Evolutionary conservation across 176 grass and related monocot species (phyloP), one percentile per base, ranked within the genome.

Genomic region (Stipa capillata): DNA sequence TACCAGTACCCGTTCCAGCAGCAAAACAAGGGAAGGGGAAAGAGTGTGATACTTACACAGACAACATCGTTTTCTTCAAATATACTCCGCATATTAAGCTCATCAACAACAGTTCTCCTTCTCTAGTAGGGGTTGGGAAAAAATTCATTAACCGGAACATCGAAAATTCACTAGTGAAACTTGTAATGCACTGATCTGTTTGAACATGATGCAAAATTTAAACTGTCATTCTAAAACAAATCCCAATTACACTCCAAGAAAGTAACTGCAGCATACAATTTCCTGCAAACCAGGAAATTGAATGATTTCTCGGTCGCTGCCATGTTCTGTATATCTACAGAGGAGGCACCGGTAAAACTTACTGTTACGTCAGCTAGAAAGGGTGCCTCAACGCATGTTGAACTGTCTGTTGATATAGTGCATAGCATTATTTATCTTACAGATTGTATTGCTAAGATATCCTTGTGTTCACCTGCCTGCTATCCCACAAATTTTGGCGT

Each of bases 51-150:
- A 87, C 89, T 94, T 90, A 97, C 94, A 83, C 94, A 97, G 65
- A 97, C 78, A 79, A 97, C 89, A 88, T 97, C 89, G 84, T 94
- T 97, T 97, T 94, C 94, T 84, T 82, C 77, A 68, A 97, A 94
- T 73, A 97, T 94, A 60, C 85, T 84, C 47, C 87, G 85, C 91
- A 97, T 94, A 60, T 97, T 94, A 79, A 97, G 94, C 65, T 94
- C 94, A 88, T 97, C 94, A 16, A 93, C 87, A 56, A 85, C 94
- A 84, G 94, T 97, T 97, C 91, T 92, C 79, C 89, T 87, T 86
- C 94, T 94, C 94, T 97, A 80, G 6, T n/a, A 80, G 18, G 32
- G 21, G 4, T 48, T 10, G 28, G 4, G 11, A 6, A 36, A 53
- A 44, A 36, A 50, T 13, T 16, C 44, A 28, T 65, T 88, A 88